These are phyloP conservation scores for Colletotrichum sp. DNA, from an alignment of 2,329 filamentous ascomycete genomes.

Conservation along the genomic window DNA sequence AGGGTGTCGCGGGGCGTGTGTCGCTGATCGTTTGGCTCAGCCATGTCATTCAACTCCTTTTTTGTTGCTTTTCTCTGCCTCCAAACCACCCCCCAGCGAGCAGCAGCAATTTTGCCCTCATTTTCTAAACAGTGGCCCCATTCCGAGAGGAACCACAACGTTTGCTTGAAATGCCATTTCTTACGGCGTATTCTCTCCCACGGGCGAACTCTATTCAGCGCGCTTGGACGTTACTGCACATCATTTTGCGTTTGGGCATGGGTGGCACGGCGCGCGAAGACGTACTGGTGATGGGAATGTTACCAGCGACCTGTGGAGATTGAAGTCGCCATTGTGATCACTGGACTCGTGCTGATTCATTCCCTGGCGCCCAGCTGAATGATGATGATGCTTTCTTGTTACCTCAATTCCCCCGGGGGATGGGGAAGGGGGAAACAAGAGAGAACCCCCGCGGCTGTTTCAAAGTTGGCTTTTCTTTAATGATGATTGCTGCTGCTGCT, in stretches of 20 bases:
- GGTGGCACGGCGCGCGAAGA: slow-evolving; percentile 9
- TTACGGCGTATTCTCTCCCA: neutral
- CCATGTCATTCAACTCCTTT: neutral
- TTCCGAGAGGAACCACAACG: neutral
- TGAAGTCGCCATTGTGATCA: neutral
- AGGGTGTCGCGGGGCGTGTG: neutral
- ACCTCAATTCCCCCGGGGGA: neutral
- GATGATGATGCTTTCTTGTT: neutral
- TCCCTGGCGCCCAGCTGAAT: neutral
- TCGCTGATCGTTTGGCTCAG: neutral
- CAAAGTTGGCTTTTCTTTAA: neutral
- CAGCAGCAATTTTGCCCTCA: neutral
- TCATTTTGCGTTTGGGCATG: slow-evolving; percentile 19
- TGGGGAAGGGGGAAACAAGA: neutral
- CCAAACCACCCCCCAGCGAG: neutral
- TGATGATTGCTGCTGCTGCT: neutral
- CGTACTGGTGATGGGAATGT: neutral
- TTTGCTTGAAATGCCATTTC: neutral
- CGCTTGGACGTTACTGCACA: slow-evolving; percentile 9
- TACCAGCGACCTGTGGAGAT: neutral
- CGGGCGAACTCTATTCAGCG: neutral
- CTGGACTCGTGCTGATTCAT: neutral
- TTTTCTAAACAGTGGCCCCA: neutral
- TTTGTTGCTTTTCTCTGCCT: neutral
- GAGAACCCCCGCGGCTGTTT: neutral